Percentiles rank a stretch among this genome's conserved stretches.
phyloP scores from a whole-genome alignment of 495 filamentous ascomycete genomes.

The Aspergillus bertholletiae region DNA sequence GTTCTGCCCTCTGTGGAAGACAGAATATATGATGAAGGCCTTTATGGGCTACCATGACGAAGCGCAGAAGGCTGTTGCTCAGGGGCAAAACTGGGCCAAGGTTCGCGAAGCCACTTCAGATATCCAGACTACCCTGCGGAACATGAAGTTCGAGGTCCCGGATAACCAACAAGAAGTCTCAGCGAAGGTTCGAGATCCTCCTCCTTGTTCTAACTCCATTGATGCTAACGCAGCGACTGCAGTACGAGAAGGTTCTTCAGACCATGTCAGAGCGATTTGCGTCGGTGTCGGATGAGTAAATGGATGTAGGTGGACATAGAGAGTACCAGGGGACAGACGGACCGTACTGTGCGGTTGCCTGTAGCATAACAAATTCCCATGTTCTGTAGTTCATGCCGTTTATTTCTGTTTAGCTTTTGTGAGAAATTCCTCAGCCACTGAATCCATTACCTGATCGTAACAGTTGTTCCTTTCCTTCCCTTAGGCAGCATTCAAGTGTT shows the following conservation, averaged over 20 bases:
- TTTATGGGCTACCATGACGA: slow-evolving; percentile 99
- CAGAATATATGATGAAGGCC: slow-evolving; percentile 99
- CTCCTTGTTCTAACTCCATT: neutral
- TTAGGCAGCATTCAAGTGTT: slow-evolving; percentile 12
- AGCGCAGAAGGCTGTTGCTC: slow-evolving; percentile 87
- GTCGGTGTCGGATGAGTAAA: slow-evolving; percentile 85
- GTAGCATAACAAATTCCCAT: slow-evolving; percentile 40
- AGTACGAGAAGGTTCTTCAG: slow-evolving; percentile 91
- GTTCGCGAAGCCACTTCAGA: slow-evolving; percentile 86
- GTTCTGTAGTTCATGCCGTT: slow-evolving; percentile 33
- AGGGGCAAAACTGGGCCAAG: slow-evolving; percentile 88
- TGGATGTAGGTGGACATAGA: slow-evolving; percentile 1
- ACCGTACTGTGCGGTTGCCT: slow-evolving; percentile 19
- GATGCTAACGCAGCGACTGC: slow-evolving; percentile 10
- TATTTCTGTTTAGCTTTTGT: slow-evolving; percentile 1
- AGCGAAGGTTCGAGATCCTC: slow-evolving; percentile 60
- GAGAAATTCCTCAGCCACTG: neutral
- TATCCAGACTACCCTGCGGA: slow-evolving; percentile 74
- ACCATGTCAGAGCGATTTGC: slow-evolving; percentile 95
- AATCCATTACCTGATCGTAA: neutral
- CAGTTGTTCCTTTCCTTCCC: neutral
- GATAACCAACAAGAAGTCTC: slow-evolving; percentile 67
- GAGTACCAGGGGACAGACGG: neutral
- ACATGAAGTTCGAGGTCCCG: slow-evolving; percentile 95
- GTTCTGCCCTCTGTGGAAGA: slow-evolving; percentile 99